Base-by-base conservation (phyloP, 345 rosid species). In the Turnera subulata region DNA sequence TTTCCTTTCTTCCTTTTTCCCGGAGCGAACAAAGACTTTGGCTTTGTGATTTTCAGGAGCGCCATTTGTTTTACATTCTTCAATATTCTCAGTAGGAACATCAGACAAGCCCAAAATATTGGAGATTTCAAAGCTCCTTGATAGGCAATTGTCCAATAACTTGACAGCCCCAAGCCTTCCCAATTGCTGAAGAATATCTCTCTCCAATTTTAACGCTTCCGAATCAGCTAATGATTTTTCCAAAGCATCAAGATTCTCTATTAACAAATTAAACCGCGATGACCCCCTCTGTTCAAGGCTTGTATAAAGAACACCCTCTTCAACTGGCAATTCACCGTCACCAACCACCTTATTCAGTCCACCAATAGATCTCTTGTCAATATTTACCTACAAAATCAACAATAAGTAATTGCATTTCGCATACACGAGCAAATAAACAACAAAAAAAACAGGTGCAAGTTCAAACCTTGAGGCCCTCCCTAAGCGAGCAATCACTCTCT, bases 91-190 rank as follows among this genome's bases (percentile, higher is more conserved):
- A 29, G 52, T 51, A n/a, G 59, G 52, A 43, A 58, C 42, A 61
- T 64, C 74, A 59, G 83, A 65, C 49, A 74, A 57, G 62, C 77
- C 70, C 5, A 67, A 69, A 35, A 57, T 51, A 62, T 58, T 35
- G 37, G 72, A 68, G 21, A 71, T 60, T 48, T 68, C 56, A 43
- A 74, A 59, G 16, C 74, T 62, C 70, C 65, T 71, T 19, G 82
- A 73, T 5, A 89, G 71, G 71, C 66, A 68, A 12, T 63, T 55
- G 23, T 69, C 61, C 66, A 80, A 84, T 56, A 82, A 72, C 29
- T 81, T 70, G 14, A 85, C 33, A 65, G 89, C 92, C 26, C 97
- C 97, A 49, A 89, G 67, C 56, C 77, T 80, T 59, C 80, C 74
- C 61, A 86, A 65, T 55, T 90, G 93, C 42, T 61, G 57, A 71